Conservation (phyloP, 352 stramenopile genomes). For the Phytophthora meadii region DNA sequence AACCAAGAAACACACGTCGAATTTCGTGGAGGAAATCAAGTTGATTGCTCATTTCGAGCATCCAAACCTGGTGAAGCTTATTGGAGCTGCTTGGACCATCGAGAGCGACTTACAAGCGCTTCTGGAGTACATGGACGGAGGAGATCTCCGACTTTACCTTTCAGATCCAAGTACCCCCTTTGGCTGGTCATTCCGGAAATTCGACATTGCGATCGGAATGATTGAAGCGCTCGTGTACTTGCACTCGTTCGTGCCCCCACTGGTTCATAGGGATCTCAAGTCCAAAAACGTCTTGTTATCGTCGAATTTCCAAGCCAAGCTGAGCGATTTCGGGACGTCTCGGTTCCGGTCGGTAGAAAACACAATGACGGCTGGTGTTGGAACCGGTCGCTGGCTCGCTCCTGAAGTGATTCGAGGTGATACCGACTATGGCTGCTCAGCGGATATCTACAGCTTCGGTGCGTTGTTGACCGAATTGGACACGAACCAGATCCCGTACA, state of each 20-base stretch:
- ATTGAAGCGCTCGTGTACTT: conserved; percentile 50
- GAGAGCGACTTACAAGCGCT: conserved; percentile 49
- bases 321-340: conserved; percentile 42
- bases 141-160: conserved; percentile 44
- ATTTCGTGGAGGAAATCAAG: conserved; percentile 54
- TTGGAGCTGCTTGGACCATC: conserved; percentile 51
- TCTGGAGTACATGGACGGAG: conserved; percentile 48
- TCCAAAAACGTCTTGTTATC: conserved; percentile 60
- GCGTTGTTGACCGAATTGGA: conserved; percentile 54
- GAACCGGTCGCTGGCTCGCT: conserved; percentile 63
- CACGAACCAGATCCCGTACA: conserved; percentile 49
- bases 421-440: conserved; percentile 50
- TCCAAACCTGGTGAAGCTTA: conserved; percentile 48
- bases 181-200: conserved; percentile 32
- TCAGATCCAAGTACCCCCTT: conserved; percentile 5
- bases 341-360: conserved; percentile 35
- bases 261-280: conserved; percentile 68
- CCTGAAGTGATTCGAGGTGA: conserved; percentile 59
- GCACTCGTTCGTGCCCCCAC: conserved; percentile 40
- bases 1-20: conserved; percentile 41
- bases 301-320: conserved; percentile 27
- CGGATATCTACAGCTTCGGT: conserved; percentile 68
- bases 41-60: conserved; percentile 53
- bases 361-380: conserved; percentile 53
- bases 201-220: conserved; percentile 47